Evolutionary conservation across 805 yeast genomes (phyloP).

Genomic region (Clavispora phyllophila): DNA sequence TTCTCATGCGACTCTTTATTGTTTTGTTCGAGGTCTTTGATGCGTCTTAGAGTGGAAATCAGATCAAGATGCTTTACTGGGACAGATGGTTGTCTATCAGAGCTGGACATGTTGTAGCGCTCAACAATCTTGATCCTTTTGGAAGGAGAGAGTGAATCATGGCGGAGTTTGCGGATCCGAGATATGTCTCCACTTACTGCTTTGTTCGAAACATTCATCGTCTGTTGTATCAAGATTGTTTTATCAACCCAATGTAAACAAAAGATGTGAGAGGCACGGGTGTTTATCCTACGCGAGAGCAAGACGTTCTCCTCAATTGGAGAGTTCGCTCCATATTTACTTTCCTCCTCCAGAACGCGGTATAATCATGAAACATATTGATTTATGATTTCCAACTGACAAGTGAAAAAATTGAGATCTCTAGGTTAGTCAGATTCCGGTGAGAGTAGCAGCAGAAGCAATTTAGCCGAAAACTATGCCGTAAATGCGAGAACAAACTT

Average conservation of each 20-base stretch:
- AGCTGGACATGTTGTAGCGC: not conserved
- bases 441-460: too few relatives aligned
- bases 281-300: too few relatives aligned
- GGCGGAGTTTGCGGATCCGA: not conserved
- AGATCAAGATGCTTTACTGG: not conserved
- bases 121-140: slow-evolving; percentile 3
- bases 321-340: too few relatives aligned
- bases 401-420: too few relatives aligned
- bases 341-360: too few relatives aligned
- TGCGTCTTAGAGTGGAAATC: not conserved
- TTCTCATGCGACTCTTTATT: not conserved
- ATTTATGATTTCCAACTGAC: too few relatives aligned
- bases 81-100: not conserved
- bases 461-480: too few relatives aligned
- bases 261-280: not conserved
- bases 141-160: not conserved
- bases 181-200: not conserved
- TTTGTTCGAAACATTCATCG: not conserved
- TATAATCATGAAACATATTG: too few relatives aligned
- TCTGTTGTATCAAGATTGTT: not conserved
- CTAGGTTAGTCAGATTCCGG: too few relatives aligned
- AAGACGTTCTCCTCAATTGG: too few relatives aligned
- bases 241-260: not conserved
- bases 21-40: not conserved
- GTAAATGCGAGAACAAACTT: too few relatives aligned